Conservation (phyloP, 495 filamentous ascomycete genomes). For the Daldinia concentrica region DNA sequence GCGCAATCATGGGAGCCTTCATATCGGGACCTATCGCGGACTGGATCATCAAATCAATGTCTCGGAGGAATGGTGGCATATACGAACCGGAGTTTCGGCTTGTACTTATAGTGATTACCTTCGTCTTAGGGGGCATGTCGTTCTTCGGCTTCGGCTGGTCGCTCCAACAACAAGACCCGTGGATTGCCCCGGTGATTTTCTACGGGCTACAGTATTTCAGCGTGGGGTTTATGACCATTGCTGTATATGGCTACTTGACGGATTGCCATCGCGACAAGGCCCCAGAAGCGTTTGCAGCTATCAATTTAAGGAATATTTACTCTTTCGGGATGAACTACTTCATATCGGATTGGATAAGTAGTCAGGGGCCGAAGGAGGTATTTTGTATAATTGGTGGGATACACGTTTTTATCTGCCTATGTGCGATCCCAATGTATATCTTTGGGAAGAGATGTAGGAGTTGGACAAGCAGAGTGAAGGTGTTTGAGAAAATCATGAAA, state of each 20-base stretch:
- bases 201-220: slow-evolving; percentile 57
- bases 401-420: slow-evolving; percentile 51
- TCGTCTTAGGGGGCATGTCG: slow-evolving; percentile 50
- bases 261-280: slow-evolving; percentile 57
- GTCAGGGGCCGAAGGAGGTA: slow-evolving; percentile 49
- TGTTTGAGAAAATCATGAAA: slow-evolving; percentile 44
- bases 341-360: slow-evolving; percentile 53
- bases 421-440: slow-evolving; percentile 56
- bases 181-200: slow-evolving; percentile 53
- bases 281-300: slow-evolving; percentile 56
- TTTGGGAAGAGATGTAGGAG: slow-evolving; percentile 52
- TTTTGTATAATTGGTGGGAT: slow-evolving; percentile 55
- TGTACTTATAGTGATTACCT: slow-evolving; percentile 51
- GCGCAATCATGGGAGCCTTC: slow-evolving; percentile 52
- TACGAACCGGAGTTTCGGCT: slow-evolving; percentile 61
- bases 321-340: slow-evolving; percentile 58
- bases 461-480: slow-evolving; percentile 42
- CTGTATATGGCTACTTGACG: slow-evolving; percentile 53
- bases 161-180: slow-evolving; percentile 48
- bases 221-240: slow-evolving; percentile 55
- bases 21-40: slow-evolving; percentile 51
- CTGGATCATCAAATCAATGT: slow-evolving; percentile 50
- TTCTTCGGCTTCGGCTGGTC: slow-evolving; percentile 57
- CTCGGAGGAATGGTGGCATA: slow-evolving; percentile 53
- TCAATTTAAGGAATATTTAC: slow-evolving; percentile 57